Evolutionary conservation across 148 eudicot species (phyloP).

Genomic region (Silene uniflora): DNA sequence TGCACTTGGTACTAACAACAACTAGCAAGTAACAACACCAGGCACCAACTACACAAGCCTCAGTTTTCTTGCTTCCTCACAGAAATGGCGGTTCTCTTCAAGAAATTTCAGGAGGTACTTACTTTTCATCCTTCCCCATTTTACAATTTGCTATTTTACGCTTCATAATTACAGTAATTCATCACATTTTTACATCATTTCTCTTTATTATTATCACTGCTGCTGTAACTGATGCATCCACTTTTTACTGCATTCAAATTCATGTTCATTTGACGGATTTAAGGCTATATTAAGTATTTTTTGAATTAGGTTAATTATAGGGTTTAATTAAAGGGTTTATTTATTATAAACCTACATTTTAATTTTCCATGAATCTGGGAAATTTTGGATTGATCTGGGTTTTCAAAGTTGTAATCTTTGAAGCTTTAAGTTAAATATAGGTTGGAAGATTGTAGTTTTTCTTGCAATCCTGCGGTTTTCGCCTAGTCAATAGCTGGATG

Average conservation of each 20-base stretch:
- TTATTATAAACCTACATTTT: background rate
- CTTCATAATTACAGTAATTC: background rate
- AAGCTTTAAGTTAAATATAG: background rate
- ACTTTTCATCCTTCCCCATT: background rate
- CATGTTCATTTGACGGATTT: too few relatives aligned
- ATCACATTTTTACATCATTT: too few relatives aligned
- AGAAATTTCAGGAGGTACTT: slow-evolving; percentile 66
- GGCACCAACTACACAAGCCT: background rate
- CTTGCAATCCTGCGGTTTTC: too few relatives aligned
- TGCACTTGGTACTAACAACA: too few relatives aligned
- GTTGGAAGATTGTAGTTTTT: background rate
- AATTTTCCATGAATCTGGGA: background rate
- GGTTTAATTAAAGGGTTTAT: background rate
- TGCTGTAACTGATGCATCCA: too few relatives aligned
- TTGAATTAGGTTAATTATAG: background rate
- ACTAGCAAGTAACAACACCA: too few relatives aligned
- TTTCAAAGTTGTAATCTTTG: background rate
- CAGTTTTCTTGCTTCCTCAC: background rate
- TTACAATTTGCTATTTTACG: background rate
- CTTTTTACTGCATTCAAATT: too few relatives aligned
- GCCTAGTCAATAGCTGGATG: background rate
- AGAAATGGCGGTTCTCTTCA: slow-evolving; percentile 60
- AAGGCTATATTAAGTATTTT: too few relatives aligned
- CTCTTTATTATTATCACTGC: too few relatives aligned
- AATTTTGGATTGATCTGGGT: background rate